Evolutionary conservation across 108 stramenopile species (phyloP).

Genomic region (Mayamaea pseudoterrestris): DNA sequence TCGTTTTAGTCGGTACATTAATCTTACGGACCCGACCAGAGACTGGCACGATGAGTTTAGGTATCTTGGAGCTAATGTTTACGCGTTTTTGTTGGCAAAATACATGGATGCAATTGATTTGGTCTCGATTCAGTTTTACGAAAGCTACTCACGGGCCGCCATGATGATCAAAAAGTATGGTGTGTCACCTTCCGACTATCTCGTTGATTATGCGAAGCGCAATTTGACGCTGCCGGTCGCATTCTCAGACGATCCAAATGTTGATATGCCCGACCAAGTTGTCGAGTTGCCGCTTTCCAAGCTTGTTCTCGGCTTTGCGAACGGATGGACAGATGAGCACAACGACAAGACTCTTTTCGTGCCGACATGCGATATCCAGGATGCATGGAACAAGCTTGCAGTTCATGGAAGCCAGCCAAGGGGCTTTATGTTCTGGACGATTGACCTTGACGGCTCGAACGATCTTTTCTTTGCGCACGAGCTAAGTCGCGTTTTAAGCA

Average conservation of each 20-base stretch:
- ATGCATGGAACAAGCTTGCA: slow-evolving; percentile 20
- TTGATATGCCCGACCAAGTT: slow-evolving; percentile 6
- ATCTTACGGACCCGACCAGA: slow-evolving; percentile 28
- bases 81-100: slow-evolving; percentile 61
- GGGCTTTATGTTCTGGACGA: slow-evolving; percentile 68
- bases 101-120: slow-evolving; percentile 63
- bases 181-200: slow-evolving; percentile 17
- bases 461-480: slow-evolving; percentile 14
- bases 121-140: slow-evolving; percentile 74
- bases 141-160: slow-evolving; percentile 58
- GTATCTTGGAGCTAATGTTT: slow-evolving; percentile 65
- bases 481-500: background rate
- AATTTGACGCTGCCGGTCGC: slow-evolving; percentile 11
- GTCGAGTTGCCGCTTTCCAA: slow-evolving; percentile 32
- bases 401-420: slow-evolving; percentile 17
- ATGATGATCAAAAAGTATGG: slow-evolving; percentile 21
- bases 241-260: slow-evolving; percentile 21
- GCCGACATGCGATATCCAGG: slow-evolving; percentile 10
- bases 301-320: slow-evolving; percentile 56
- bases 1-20: slow-evolving; percentile 19
- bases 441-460: slow-evolving; percentile 49
- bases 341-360: slow-evolving; percentile 21
- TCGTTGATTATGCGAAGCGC: slow-evolving; percentile 8
- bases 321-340: slow-evolving; percentile 36
- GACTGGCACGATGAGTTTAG: slow-evolving; percentile 40